phyloP scores from a whole-genome alignment of 75 land plant species.

The Pinus albicaulis region DNA sequence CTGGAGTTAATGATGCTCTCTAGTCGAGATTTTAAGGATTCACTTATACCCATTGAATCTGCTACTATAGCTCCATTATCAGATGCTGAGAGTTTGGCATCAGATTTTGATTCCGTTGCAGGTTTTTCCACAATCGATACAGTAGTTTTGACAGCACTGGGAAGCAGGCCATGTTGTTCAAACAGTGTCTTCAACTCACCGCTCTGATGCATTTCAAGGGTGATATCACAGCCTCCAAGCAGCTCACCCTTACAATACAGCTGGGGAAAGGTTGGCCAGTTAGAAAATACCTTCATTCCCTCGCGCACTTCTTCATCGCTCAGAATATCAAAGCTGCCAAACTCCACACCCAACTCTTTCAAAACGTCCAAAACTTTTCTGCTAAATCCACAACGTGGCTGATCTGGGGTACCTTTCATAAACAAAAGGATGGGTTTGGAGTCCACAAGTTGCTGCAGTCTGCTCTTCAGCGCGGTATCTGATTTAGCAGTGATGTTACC shows the following conservation, averaged over 20 bases:
- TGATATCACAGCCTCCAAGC: constrained; percentile 86
- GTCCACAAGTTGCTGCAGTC: constrained; percentile 56
- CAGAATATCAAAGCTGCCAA: constrained; percentile 83
- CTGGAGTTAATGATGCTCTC: constrained; percentile 54
- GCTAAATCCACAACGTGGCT: constrained; percentile 85
- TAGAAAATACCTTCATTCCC: constrained; percentile 73
- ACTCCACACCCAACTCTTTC: constrained; percentile 64
- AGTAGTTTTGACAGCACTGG: not conserved
- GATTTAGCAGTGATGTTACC: constrained; percentile 8
- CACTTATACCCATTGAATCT: constrained; percentile 40
- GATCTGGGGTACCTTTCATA: constrained; percentile 89
- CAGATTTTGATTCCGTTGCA: constrained; percentile 1
- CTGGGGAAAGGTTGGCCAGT: constrained; percentile 95
- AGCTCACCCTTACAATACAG: constrained; percentile 88
- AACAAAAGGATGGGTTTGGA: constrained; percentile 71
- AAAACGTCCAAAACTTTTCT: constrained; percentile 69
- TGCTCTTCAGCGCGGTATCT: constrained; percentile 29
- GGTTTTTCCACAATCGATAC: not conserved
- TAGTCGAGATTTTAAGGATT: constrained; percentile 35
- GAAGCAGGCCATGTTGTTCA: constrained; percentile 35
- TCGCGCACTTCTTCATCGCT: constrained; percentile 76
- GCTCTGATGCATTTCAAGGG: constrained; percentile 75
- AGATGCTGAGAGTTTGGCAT: not conserved
- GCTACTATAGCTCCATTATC: constrained; percentile 23
- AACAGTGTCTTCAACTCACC: constrained; percentile 73